Percentiles rank a stretch among this genome's conserved stretches.
phyloP scores from a whole-genome alignment of 495 filamentous ascomycete genomes.

The Penicillium salamii region DNA sequence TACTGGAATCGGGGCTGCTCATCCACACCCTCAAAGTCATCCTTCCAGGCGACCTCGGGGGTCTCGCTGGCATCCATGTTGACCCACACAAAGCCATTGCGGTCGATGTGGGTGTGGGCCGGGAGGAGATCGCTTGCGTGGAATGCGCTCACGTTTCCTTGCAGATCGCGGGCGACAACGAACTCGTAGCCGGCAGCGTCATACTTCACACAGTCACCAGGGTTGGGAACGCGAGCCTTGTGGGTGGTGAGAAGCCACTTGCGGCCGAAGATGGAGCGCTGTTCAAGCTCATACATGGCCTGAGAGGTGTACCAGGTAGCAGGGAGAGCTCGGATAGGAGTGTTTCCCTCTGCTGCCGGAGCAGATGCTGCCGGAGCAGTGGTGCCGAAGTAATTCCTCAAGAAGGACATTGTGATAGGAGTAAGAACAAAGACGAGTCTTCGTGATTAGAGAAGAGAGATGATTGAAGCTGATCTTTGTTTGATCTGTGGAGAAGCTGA shows the following conservation, averaged over 20 bases:
- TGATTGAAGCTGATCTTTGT: not conserved
- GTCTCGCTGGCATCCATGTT: constrained; percentile 39
- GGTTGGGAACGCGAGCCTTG: constrained; percentile 37
- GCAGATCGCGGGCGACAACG: constrained; percentile 38
- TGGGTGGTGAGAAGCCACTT: constrained; percentile 52
- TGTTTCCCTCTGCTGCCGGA: constrained; percentile 16
- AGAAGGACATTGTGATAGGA: constrained; percentile 25
- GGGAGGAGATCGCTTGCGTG: constrained; percentile 43
- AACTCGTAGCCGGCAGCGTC: constrained; percentile 47
- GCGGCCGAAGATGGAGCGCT: constrained; percentile 46
- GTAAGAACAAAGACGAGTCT: constrained; percentile 7
- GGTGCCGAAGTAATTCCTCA: constrained; percentile 31
- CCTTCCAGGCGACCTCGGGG: constrained; percentile 38
- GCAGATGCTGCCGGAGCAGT: constrained; percentile 9
- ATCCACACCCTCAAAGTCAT: constrained; percentile 41
- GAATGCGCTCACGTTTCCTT: constrained; percentile 46
- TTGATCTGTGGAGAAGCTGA: constrained; percentile 3
- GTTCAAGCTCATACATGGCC: constrained; percentile 47
- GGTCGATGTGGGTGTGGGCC: constrained; percentile 42
- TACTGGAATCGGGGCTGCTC: constrained; percentile 36
- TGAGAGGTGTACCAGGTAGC: constrained; percentile 45
- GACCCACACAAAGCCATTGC: constrained; percentile 49
- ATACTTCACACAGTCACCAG: constrained; percentile 45
- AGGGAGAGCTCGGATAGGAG: constrained; percentile 38
- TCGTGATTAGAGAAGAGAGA: constrained; percentile 1